phyloP scores from a whole-genome alignment of 257 asterid species.

The Penstemon davidsonii region DNA sequence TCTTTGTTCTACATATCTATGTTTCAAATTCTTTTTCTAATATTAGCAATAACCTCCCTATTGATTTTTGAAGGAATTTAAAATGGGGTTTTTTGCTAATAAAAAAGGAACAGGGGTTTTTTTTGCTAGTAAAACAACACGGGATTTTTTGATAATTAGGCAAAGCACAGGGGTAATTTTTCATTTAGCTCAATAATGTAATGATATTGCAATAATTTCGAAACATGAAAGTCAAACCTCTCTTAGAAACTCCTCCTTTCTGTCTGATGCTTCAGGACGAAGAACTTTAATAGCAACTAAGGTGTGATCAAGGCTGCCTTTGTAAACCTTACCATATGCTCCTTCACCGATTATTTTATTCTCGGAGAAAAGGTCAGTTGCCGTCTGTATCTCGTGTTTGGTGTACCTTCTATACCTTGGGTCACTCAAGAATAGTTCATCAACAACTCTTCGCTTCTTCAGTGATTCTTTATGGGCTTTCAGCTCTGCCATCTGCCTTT shows the following conservation, averaged over 20 bases:
- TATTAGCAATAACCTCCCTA: no score
- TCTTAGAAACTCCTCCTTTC: conserved; percentile 72
- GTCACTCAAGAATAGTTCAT: conserved; percentile 61
- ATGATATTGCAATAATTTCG: neutral
- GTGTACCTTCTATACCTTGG: conserved; percentile 76
- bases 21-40: no score
- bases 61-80: no score
- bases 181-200: neutral
- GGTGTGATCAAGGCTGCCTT: conserved; percentile 73
- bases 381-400: conserved; percentile 57
- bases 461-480: conserved; percentile 52
- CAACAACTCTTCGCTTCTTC: conserved; percentile 61
- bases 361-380: conserved; percentile 61
- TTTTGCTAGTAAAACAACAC: no score
- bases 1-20: no score
- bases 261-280: conserved; percentile 52
- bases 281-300: conserved; percentile 81
- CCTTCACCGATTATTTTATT: conserved; percentile 74
- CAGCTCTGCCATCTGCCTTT: conserved; percentile 72
- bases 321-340: conserved; percentile 84
- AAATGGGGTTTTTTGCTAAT: no score
- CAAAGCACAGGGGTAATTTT: no score
- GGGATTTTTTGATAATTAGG: no score
- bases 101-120: no score
- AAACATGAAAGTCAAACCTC: conserved; percentile 51